Conservation (phyloP, 2,329 filamentous ascomycete species). For the Fusarium haematococcum region DNA sequence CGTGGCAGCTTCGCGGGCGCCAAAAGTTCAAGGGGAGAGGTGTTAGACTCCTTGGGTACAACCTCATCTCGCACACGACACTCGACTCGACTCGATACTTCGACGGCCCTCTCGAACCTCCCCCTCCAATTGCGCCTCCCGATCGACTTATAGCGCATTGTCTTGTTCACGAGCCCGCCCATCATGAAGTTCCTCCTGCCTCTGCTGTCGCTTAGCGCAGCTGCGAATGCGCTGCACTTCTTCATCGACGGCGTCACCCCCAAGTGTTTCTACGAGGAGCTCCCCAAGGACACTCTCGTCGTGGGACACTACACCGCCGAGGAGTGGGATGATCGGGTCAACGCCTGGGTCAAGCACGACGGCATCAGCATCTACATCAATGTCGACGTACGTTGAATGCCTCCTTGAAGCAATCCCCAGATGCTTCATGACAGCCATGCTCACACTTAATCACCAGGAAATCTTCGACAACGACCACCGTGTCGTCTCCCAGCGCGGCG, state of each 20-base stretch:
- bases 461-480: slow-evolving; percentile 98
- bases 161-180: slow-evolving; percentile 4
- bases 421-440: not conserved
- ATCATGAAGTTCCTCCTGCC: slow-evolving; percentile 72
- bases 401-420: not conserved
- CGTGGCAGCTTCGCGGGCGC: slow-evolving; percentile 62
- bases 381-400: slow-evolving; percentile 73
- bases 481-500: slow-evolving; percentile 87
- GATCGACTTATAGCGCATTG: slow-evolving; percentile 1
- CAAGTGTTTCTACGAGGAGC: slow-evolving; percentile 98
- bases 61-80: slow-evolving; percentile 23
- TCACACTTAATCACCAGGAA: slow-evolving; percentile 67
- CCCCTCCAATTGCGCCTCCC: slow-evolving; percentile 29
- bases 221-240: slow-evolving; percentile 90
- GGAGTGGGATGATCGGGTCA: slow-evolving; percentile 79
- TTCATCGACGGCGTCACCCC: slow-evolving; percentile 87
- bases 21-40: slow-evolving; percentile 31
- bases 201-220: slow-evolving; percentile 72
- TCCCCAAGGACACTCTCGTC: slow-evolving; percentile 96
- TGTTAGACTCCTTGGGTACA: slow-evolving; percentile 17
- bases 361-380: slow-evolving; percentile 88
- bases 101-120: slow-evolving; percentile 4
- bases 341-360: slow-evolving; percentile 77
- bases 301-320: slow-evolving; percentile 92
- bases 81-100: not conserved